phyloP scores from a whole-genome alignment of 352 stramenopile species.

The Elongisporangium anandrum region DNA sequence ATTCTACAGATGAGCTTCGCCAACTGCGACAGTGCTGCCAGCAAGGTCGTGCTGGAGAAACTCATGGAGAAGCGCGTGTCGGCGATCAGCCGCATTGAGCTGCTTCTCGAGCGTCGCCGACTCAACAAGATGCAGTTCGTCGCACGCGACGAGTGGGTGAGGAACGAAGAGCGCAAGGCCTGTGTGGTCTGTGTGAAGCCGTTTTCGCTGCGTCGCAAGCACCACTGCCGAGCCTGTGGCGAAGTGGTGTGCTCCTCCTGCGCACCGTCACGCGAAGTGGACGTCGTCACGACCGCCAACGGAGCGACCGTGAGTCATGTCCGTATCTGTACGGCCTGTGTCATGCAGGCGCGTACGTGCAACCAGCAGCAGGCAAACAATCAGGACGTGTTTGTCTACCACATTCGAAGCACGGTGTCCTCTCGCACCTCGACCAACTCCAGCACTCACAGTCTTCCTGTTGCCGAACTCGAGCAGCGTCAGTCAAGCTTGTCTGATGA shows the following conservation, averaged over 20 bases:
- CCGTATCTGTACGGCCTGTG: slow-evolving; percentile 64
- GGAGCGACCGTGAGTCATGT: slow-evolving; percentile 4
- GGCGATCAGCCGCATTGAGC: slow-evolving; percentile 35
- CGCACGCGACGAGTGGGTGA: slow-evolving; percentile 45
- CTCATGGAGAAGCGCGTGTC: slow-evolving; percentile 45
- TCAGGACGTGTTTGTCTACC: slow-evolving; percentile 39
- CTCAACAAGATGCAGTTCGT: slow-evolving; percentile 58
- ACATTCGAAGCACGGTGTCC: slow-evolving; percentile 22
- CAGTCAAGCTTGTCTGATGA: slow-evolving; percentile 34
- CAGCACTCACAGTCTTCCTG: slow-evolving; percentile 7
- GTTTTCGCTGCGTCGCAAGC: slow-evolving; percentile 58
- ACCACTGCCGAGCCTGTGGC: slow-evolving; percentile 70
- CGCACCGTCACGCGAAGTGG: slow-evolving; percentile 47
- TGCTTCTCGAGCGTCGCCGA: slow-evolving; percentile 52
- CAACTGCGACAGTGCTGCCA: slow-evolving; percentile 12
- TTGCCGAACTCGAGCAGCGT: slow-evolving; percentile 6
- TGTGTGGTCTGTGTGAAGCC: slow-evolving; percentile 66
- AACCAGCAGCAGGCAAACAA: slow-evolving; percentile 10
- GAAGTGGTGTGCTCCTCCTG: slow-evolving; percentile 73
- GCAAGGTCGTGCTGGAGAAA: slow-evolving; percentile 34
- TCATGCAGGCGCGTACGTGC: slow-evolving; percentile 36
- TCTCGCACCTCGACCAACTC: slow-evolving; percentile 34
- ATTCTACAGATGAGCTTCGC: slow-evolving; percentile 54
- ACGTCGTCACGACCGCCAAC: slow-evolving; percentile 14
- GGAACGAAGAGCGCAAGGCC: slow-evolving; percentile 42